Evolutionary conservation across 345 rosid species (phyloP), one percentile per base, ranked within the genome.

Genomic region (Hibiscus trionum): DNA sequence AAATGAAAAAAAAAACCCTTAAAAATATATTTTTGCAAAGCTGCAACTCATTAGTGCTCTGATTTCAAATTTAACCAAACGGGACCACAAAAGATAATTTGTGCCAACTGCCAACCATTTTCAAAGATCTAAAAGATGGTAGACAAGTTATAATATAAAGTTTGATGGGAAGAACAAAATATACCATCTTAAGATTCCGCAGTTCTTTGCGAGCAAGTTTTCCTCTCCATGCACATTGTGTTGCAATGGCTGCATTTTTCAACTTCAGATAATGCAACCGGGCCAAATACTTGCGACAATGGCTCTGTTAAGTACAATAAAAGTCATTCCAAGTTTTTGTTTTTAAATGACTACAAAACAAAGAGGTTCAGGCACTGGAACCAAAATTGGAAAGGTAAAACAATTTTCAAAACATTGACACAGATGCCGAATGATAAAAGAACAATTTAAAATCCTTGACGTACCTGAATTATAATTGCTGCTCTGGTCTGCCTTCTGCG

Each of bases 211-310:
- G 93, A 49, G 97, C 98, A 87, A 88, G 88, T 76, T 72, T 90
- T 76, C 97, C 93, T 88, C 97, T 89, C 98, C 98, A 96, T 71
- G 96, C 96, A 80, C 95, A 88, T 77, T 92, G 98, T 62, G 91
- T 90, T 50, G 83, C 73, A 72, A 93, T 83, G 64, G 92, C 95
- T 12, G 96, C 99, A 82, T 85, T 90, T 85, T 80, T 95, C 75
- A 87, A 75, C 77, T 81, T 81, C 73, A 73, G 72, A 79, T 84
- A 95, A 76, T 80, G 90, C 73, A 80, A 79, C 71, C 56, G 82
- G 65, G 87, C 89, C 84, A 90, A 83, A 85, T 58, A 90, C 70
- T 77, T 87, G 80, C 98, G 91, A 75, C 90, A 88, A 17, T 84
- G 94, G 57, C 85, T 88, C 97, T 95, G 91, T 27, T 37, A 37